Conservation (phyloP, 345 rosid genomes). For the Citrus unshiu region DNA sequence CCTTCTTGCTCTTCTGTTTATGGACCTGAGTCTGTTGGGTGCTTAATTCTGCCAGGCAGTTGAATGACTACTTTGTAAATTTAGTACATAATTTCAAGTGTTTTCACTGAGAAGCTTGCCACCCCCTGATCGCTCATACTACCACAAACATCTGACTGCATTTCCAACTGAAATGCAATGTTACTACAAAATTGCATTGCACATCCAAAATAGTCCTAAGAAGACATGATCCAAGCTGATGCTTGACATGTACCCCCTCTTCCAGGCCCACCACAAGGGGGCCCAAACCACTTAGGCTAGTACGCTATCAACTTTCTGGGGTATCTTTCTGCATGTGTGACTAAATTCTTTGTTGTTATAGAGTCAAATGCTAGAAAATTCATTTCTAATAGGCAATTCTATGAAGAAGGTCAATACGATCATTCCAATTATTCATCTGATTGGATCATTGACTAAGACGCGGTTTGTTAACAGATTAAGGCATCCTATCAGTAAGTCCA, state of each 20-base stretch:
- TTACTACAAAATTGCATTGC: too few relatives aligned
- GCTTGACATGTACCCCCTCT: background rate
- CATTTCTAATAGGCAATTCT: background rate
- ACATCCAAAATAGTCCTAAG: too few relatives aligned
- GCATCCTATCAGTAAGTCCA: background rate
- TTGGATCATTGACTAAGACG: background rate
- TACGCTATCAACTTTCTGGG: background rate
- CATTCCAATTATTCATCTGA: background rate
- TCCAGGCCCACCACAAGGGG: background rate
- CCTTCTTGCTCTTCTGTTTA: background rate
- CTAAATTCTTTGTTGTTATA: background rate
- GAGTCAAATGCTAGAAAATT: background rate
- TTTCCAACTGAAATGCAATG: too few relatives aligned
- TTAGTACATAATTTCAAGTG: background rate
- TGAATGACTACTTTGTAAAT: background rate
- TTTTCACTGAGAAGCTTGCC: too few relatives aligned
- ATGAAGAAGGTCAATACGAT: background rate
- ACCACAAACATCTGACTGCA: too few relatives aligned
- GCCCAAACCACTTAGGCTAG: background rate
- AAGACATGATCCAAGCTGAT: background rate
- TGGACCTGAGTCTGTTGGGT: background rate
- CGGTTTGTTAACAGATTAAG: background rate
- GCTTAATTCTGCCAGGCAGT: background rate
- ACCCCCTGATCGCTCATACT: too few relatives aligned
- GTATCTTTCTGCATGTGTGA: background rate